Conservation (phyloP, 768 basidiomycete genomes). For the Termitomyces sp. region DNA sequence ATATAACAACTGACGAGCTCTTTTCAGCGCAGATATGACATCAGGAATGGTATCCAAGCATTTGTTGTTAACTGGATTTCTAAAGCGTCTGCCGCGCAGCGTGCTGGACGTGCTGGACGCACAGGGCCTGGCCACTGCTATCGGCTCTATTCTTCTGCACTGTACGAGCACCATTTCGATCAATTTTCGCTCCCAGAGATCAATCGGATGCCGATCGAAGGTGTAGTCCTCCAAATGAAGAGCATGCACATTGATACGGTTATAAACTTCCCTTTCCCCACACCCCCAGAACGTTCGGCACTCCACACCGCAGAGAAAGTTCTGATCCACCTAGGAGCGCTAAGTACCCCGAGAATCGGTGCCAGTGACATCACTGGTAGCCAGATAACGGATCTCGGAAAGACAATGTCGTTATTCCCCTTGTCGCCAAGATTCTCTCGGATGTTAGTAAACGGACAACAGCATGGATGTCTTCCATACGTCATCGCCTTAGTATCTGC, state of each 20-base stretch:
- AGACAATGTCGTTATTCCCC: conserved; percentile 90
- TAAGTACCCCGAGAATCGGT: conserved; percentile 37
- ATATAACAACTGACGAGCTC: neutral
- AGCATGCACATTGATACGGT: conserved; percentile 97
- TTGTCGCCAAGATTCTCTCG: conserved; percentile 92
- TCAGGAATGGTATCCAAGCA: conserved; percentile 78
- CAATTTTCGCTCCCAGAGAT: conserved; percentile 89
- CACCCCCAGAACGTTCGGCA: conserved; percentile 78
- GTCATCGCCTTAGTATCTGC: conserved; percentile 88
- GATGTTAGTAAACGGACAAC: conserved; percentile 92
- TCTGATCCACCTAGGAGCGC: conserved; percentile 79
- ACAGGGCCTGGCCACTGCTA: conserved; percentile 99
- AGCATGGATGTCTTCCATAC: conserved; percentile 79
- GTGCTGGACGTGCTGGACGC: conserved; percentile 95
- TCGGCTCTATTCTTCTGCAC: conserved; percentile 90
- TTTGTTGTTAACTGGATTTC: conserved; percentile 94
- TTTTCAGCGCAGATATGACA: conserved; percentile 76
- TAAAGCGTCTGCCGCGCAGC: conserved; percentile 91
- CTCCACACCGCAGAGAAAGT: conserved; percentile 80
- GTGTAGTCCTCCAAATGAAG: conserved; percentile 97
- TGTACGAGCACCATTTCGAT: conserved; percentile 92
- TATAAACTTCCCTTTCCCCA: conserved; percentile 97
- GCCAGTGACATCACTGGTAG: conserved; percentile 30
- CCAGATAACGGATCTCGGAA: conserved; percentile 86
- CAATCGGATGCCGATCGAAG: conserved; percentile 93